Evolutionary conservation across 495 filamentous ascomycete species (phyloP).

Genomic region (Amphirosellinia nigrospora): DNA sequence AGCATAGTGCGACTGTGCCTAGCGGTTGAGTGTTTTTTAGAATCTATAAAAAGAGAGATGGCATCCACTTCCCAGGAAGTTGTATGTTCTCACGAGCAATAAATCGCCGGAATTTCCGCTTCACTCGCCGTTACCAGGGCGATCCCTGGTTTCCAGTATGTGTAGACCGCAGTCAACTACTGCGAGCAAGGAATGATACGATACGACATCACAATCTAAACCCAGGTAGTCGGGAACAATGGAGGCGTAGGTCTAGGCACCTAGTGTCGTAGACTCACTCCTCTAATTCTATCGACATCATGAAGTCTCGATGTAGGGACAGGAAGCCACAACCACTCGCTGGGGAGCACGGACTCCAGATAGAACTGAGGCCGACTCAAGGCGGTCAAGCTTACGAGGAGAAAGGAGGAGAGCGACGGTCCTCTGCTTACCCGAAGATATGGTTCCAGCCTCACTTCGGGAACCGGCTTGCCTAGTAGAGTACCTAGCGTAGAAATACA

Average conservation of each 20-base stretch:
- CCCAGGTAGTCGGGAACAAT: neutral
- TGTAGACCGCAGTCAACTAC: neutral
- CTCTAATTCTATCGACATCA: neutral
- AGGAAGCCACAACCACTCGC: neutral
- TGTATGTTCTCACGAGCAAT: neutral
- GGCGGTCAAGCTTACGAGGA: slow-evolving; percentile 12
- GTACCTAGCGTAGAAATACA: neutral
- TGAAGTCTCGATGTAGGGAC: neutral
- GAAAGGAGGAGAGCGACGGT: neutral
- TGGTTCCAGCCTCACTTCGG: slow-evolving; percentile 15
- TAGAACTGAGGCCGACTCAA: neutral
- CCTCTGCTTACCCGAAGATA: slow-evolving; percentile 9
- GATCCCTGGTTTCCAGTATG: neutral
- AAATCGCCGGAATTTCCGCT: neutral
- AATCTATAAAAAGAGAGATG: neutral
- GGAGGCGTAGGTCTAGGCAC: neutral
- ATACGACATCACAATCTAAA: slow-evolving; percentile 7
- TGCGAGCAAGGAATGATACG: neutral
- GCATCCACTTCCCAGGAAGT: neutral
- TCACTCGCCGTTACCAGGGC: neutral
- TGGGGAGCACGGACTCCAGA: neutral
- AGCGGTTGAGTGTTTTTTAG: neutral
- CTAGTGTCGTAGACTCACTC: neutral
- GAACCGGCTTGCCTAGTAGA: neutral
- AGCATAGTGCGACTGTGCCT: no score